Base-by-base conservation (phyloP, 2,329 filamentous ascomycete species). In the Aspergillus tubingensis region DNA sequence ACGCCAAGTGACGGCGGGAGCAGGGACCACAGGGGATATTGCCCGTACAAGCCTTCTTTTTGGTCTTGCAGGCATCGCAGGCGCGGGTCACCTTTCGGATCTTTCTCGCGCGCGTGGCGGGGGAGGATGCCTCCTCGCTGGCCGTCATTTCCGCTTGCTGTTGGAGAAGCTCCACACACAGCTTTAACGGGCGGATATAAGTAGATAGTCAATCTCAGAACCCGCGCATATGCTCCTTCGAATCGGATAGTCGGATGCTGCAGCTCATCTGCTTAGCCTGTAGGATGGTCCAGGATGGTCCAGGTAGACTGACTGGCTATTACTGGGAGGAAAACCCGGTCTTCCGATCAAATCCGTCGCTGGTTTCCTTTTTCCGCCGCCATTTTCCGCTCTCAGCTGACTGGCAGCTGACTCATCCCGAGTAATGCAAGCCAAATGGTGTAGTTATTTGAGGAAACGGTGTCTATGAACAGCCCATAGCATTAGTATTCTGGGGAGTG, bases 41-140 rank as follows among this genome's bases (percentile, higher is more conserved):
- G 11, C 67, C 67, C 2, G 66, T 69, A 49, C 66, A 69, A 6
- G 67, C 64, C 49, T 69, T 69, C 39, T 69, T 69, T 52, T 68
- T 68, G 8, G 59, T 36, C 50, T 67, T 68, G 58, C 67, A 69
- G n/a, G 62, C 61, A 54, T 69, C 66, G 48, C 66, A 69, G 30
- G 67, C 67, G 36, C 67, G 62, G n/a, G 66, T 68, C 25, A 69
- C 66, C 53, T 69, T 69, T 39, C 65, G 61, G 55, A 62, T 54
- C 60, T 68, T 69, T 44, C 61, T 65, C 50, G 38, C 32, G 43
- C 52, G 58, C n/a, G 15, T 38, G 8, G 27, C 48, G 23, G 59
- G 39, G 3, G 39, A 44, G 27, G 27, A 5, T 10, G 17, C 41
- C 10, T 44, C 19, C 41, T 44, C 41, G 13, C 41, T 44, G 10